Base-by-base conservation (phyloP, 495 filamentous ascomycete species). In the Talaromyces proteolyticus region DNA sequence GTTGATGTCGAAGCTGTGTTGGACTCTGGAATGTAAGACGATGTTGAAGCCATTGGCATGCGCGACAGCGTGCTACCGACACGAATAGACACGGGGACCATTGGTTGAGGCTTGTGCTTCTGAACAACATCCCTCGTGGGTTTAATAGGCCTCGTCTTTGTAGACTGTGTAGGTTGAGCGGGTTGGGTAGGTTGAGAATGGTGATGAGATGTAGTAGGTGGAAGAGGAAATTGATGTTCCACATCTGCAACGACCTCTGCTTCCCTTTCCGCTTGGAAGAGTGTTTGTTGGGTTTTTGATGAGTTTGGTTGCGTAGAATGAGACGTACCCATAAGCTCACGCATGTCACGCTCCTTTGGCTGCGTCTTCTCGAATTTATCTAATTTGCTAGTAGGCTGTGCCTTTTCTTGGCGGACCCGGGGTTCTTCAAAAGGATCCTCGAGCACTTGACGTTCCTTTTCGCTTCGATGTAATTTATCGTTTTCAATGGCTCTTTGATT, bases 81-180 rank as follows among this genome's bases (percentile, higher is more conserved):
- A 24, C 85, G 80, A 53, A 96, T 92, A 1, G 87, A 78, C 3
- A n/a, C n/a, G n/a, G n/a, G n/a, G n/a, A n/a, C n/a, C n/a, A 89
- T 87, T 2, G 87, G 87, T 16, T 83, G 85, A 11, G 87, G 87
- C 59, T 85, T 87, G 1, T 79, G 61, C 58, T 89, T 90, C 21
- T 75, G 68, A 4, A 75, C 44, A 2, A 75, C 54, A 45, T 91
- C 86, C 55, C 87, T 89, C 18, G 77, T 79, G 2, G 88, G 87
- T 55, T 84, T 90, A 0, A 79, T 56, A 12, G 87, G 82, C 39
- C 88, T 68, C 51, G 80, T 67, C 61, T 73, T 74, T 79, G 58
- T 34, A 34, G 26, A 29, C 12, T 29, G 26, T 12, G 29, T 14
- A 8, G 29, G 29, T 14, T 34, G 29, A 34, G 29, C 29, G 14